Base-by-base conservation (phyloP, 371 early-diverging fungal species). In the Apophysomyces elegans region DNA sequence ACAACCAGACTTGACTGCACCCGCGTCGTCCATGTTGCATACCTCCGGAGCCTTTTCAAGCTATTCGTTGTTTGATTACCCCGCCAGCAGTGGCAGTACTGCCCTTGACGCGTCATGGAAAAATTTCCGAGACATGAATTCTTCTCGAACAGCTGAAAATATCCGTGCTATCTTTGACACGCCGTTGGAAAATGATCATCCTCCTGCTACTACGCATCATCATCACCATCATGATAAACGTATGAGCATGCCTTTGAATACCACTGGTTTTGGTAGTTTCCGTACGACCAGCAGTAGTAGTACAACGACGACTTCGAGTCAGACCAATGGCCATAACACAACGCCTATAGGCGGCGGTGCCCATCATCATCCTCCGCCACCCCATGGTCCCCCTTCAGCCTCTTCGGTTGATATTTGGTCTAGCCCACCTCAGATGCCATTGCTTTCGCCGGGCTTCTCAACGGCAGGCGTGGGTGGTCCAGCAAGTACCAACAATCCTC, bases 91-190 rank as follows among this genome's bases (percentile, higher is more conserved):
- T 41, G 59, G 41, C 18, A 38, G 37, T 59, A 68, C 68, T 13
- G 67, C 73, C 14, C 58, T 79, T 21, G 75, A 79, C 37, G 68
- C 68, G 35, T 72, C 76, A 11, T 80, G 81, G 81, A 75, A 69
- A 47, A 75, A 67, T 44, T 76, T 77, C 66, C 69, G 81, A 57
- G 78, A 77, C 35, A 77, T 76, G 66, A 76, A 72, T 50, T 70
- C 74, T n/a, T 69, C 74, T 35, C 66, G 69, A 18, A 70, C 78
- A 5, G 77, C 71, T 5, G 74, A 76, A 11, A 79, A 79, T 43
- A 73, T 78, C 47, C 73, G 79, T 21, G 75, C 79, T 39, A 77
- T 78, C 46, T 81, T 81, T 62, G 79, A 81, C 59, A 67, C 61
- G 14, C 67, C 72, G 0, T 45, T 61, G 45, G 46, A 16, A 18